Evolutionary conservation across 2,329 filamentous ascomycete species (phyloP).

Genomic region (Verticillium albo-atrum): DNA sequence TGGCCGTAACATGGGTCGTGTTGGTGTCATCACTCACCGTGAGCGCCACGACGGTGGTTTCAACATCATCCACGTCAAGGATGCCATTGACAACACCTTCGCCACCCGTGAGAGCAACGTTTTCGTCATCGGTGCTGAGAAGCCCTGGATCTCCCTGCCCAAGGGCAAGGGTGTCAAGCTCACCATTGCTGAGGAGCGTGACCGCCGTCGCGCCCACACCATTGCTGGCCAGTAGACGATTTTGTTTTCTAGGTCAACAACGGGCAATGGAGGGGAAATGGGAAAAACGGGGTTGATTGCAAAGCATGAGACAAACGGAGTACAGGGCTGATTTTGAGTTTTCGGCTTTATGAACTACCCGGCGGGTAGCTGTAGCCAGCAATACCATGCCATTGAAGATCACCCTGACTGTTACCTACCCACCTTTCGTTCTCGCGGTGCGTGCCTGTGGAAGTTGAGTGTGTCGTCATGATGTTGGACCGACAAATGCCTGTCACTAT

Average conservation of each 20-base stretch:
- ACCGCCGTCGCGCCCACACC: conserved; percentile 77
- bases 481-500: too few species aligned
- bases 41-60: conserved; percentile 99
- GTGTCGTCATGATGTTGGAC: background rate
- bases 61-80: conserved; percentile 99
- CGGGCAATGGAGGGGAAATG: conserved; percentile 1
- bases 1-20: conserved; percentile 99
- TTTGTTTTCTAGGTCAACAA: background rate
- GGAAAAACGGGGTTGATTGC: conserved; percentile 13
- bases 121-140: conserved; percentile 97
- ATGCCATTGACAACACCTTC: conserved; percentile 99
- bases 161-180: conserved; percentile 99
- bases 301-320: conserved; percentile 14
- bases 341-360: conserved; percentile 12
- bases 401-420: conserved; percentile 5
- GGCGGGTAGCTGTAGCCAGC: conserved; percentile 10
- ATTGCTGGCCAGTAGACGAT: conserved; percentile 45
- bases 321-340: conserved; percentile 15
- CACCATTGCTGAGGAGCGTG: conserved; percentile 97
- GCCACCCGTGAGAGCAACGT: conserved; percentile 99
- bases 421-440: background rate
- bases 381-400: conserved; percentile 16
- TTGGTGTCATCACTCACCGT: conserved; percentile 99
- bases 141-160: conserved; percentile 98
- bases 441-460: background rate